Percentiles rank a stretch among this genome's conserved stretches.
Evolutionary conservation across 2,329 filamentous ascomycete genomes (phyloP).

Genomic region (Tolypocladium ovalisporum): DNA sequence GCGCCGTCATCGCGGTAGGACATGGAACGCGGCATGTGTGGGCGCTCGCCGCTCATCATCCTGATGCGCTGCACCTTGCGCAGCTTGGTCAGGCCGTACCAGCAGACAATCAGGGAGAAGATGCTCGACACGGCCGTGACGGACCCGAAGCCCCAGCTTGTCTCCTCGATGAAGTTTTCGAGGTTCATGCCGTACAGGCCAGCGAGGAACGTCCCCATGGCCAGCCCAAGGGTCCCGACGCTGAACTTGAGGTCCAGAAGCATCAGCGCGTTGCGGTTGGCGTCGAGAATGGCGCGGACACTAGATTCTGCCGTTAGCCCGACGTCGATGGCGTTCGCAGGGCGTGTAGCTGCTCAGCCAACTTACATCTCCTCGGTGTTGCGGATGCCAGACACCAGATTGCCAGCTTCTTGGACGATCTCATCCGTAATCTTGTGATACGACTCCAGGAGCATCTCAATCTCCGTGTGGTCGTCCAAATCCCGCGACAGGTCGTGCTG

Average conservation of each 20-base stretch:
- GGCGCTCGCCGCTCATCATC: constrained; percentile 51
- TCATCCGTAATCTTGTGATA: constrained; percentile 98
- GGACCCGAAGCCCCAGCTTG: constrained; percentile 69
- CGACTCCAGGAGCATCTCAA: constrained; percentile 92
- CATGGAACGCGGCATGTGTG: constrained; percentile 24
- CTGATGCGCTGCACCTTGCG: constrained; percentile 78
- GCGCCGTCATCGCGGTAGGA: constrained; percentile 38
- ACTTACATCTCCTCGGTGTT: constrained; percentile 97
- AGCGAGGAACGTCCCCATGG: constrained; percentile 87
- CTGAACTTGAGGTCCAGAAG: constrained; percentile 92
- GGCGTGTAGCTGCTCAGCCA: not conserved
- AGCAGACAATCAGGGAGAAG: constrained; percentile 67
- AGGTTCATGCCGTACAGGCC: constrained; percentile 99
- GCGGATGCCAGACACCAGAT: constrained; percentile 84
- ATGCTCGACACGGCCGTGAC: constrained; percentile 61
- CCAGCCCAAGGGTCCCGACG: constrained; percentile 88
- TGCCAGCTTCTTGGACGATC: constrained; percentile 90
- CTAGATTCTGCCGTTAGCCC: constrained; percentile 32
- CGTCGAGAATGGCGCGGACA: constrained; percentile 92
- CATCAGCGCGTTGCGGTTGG: constrained; percentile 97
- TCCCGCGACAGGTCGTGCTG: constrained; percentile 59
- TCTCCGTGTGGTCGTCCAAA: constrained; percentile 85
- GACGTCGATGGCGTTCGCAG: not conserved
- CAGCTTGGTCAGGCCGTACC: constrained; percentile 74
- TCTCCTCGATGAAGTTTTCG: constrained; percentile 97